A percentile compares a stretch with the other conserved stretches of the same genome.
These are phyloP conservation scores for Vigna radiata DNA, from an alignment of 306 rosid genomes.

Conservation along the genomic window DNA sequence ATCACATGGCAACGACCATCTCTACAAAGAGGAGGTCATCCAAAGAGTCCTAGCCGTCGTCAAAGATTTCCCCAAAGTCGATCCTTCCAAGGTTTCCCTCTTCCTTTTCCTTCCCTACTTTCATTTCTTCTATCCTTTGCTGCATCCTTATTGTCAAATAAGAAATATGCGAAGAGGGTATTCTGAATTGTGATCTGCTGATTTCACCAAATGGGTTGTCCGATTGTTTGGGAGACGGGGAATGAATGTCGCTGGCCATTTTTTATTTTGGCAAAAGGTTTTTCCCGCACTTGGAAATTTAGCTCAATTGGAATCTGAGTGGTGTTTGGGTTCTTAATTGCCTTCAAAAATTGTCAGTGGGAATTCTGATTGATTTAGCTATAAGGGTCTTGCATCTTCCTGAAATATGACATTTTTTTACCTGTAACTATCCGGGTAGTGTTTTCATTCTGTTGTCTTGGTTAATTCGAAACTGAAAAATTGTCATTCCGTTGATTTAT, in stretches of 20 bases:
- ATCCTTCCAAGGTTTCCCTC: slow-evolving; percentile 77
- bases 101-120: neutral
- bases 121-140: neutral
- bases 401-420: neutral
- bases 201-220: slow-evolving; percentile 6
- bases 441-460: neutral
- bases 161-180: neutral
- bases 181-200: slow-evolving; percentile 6
- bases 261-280: slow-evolving; percentile 7
- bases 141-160: neutral
- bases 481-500: neutral
- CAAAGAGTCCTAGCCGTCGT: slow-evolving; percentile 86
- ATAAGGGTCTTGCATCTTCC: neutral
- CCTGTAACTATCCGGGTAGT: neutral
- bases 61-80: slow-evolving; percentile 89
- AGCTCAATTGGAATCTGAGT: slow-evolving; percentile 17
- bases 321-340: slow-evolving; percentile 20
- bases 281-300: slow-evolving; percentile 31
- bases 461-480: neutral
- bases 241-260: neutral
- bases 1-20: slow-evolving; percentile 76
- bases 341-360: neutral
- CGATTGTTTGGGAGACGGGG: neutral
- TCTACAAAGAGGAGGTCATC: slow-evolving; percentile 70
- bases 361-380: neutral